Evolutionary conservation across 2,329 filamentous ascomycete species (phyloP), one percentile per base, ranked within the genome.

Genomic region (Colletotrichum sp.): DNA sequence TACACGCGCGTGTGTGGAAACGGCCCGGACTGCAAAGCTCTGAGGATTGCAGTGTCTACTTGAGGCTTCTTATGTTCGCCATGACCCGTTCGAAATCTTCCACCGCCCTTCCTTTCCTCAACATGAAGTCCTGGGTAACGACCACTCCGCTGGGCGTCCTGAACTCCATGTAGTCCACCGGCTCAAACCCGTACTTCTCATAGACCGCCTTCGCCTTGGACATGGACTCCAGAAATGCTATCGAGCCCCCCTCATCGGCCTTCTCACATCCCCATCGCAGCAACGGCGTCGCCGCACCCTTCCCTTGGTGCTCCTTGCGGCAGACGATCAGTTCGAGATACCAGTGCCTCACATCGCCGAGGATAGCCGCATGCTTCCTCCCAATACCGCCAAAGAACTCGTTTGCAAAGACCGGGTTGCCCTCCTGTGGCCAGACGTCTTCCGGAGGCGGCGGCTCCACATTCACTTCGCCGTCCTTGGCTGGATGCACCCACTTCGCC

Each of bases 181-280:
- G 79, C 69, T 79, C 78, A 77, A 89, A 91, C 5, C 89, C 89
- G 78, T 86, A 83, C 76, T 84, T 87, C 73, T 84, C 79, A 81
- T 91, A 91, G 21, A 90, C 69, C 1, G 82, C 83, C 73, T 82
- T 85, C 4, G 87, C 89, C 18, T 84, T 84, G 0, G 84, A 85
- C 61, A 89, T 90, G 10, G 89, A 87, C 74, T 91, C 89, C 2
- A 91, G 80, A 79, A 88, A 91, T 12, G 85, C 84, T 59, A 87
- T 85, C 16, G 32, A 24, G 4, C 84, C 82, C 2, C 83, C 85
- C 7, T 80, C 82, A 77, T 90, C 89, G 2, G 88, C 88, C 75
- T 81, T 83, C 30, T 84, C 80, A 8, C 87, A 73, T 0, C 89
- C 90, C 87, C 88, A 91, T 30, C 80, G 79, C 52, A 91, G 77